phyloP scores from a whole-genome alignment of 2,329 filamentous ascomycete genomes.

The Grosmannia huntii region DNA sequence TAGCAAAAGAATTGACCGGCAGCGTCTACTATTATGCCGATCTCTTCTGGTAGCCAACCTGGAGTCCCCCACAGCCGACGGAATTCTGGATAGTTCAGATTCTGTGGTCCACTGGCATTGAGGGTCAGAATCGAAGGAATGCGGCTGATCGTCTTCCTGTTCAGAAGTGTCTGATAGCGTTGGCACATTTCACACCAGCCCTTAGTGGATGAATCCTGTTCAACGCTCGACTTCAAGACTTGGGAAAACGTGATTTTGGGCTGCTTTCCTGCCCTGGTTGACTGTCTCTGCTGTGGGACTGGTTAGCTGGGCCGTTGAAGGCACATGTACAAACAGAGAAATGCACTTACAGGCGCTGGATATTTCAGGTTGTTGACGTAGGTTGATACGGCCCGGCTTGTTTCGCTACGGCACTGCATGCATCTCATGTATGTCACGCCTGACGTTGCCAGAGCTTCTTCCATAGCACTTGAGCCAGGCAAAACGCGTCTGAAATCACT shows the following conservation, averaged over 20 bases:
- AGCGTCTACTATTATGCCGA: conserved; percentile 79
- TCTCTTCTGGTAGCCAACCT: conserved; percentile 85
- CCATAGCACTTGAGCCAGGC: conserved; percentile 50
- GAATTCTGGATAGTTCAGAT: conserved; percentile 55
- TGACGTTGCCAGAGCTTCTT: conserved; percentile 58
- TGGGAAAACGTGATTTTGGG: conserved; percentile 66
- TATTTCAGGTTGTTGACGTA: conserved; percentile 83
- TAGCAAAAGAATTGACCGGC: conserved; percentile 84
- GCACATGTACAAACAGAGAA: no score
- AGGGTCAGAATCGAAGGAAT: conserved; percentile 80
- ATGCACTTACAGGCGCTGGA: conserved; percentile 35
- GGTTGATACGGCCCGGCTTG: conserved; percentile 62
- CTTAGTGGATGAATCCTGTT: conserved; percentile 74
- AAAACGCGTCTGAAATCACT: conserved; percentile 61
- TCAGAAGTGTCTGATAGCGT: conserved; percentile 77
- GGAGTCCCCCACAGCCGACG: conserved; percentile 77
- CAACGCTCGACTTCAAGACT: conserved; percentile 82
- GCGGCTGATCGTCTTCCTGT: conserved; percentile 69
- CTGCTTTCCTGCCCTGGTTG: conserved; percentile 32
- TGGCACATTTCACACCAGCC: conserved; percentile 92
- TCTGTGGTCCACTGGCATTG: conserved; percentile 48
- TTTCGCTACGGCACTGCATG: conserved; percentile 78
- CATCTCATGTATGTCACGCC: conserved; percentile 68
- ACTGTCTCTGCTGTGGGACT: not conserved
- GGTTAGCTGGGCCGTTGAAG: no score